A percentile compares a stretch with the other conserved stretches of the same genome.
Evolutionary conservation across 2,329 filamentous ascomycete species (phyloP).

Genomic region (Monosporascus sp.): DNA sequence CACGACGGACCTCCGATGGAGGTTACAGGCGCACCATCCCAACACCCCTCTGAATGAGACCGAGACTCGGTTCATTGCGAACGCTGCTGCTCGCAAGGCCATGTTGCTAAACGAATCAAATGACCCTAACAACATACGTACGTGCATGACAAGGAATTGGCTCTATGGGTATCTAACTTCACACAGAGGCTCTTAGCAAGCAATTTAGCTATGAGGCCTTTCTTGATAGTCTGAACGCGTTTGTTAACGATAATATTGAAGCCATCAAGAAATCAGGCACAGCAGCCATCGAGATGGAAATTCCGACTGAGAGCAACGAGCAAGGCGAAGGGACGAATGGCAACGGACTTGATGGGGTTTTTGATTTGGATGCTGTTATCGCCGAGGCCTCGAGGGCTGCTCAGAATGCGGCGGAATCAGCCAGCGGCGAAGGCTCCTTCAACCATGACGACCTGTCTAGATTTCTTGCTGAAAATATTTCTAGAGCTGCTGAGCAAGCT

Average conservation of each 20-base stretch:
- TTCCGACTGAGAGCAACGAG: conserved; percentile 11
- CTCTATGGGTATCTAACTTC: conserved; percentile 8
- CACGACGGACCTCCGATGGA: conserved; percentile 18
- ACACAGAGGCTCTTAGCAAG: conserved; percentile 19
- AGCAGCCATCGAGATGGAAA: conserved; percentile 15
- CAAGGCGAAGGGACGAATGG: conserved; percentile 10
- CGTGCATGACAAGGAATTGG: conserved; percentile 5
- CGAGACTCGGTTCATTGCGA: conserved; percentile 23
- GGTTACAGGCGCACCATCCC: conserved; percentile 22
- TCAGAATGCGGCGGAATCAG: conserved; percentile 18
- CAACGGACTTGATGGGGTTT: conserved; percentile 17
- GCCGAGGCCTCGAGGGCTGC: conserved; percentile 27
- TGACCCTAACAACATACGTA: conserved; percentile 20
- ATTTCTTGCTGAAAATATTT: conserved; percentile 24
- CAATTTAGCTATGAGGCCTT: conserved; percentile 29
- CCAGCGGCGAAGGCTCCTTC: conserved; percentile 9
- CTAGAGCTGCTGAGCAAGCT: conserved; percentile 24
- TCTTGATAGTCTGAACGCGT: conserved; percentile 25
- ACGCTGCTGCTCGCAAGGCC: conserved; percentile 18
- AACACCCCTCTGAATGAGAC: conserved; percentile 13
- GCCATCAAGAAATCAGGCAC: conserved; percentile 22
- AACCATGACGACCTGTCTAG: conserved; percentile 24
- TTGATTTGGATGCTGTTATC: conserved; percentile 27
- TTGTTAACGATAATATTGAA: conserved; percentile 26
- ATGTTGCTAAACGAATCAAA: conserved; percentile 24